These are phyloP conservation scores for Cryptococcus jaspeensis DNA, from an alignment of 1,284 basidiomycete genomes.

Conservation along the genomic window DNA sequence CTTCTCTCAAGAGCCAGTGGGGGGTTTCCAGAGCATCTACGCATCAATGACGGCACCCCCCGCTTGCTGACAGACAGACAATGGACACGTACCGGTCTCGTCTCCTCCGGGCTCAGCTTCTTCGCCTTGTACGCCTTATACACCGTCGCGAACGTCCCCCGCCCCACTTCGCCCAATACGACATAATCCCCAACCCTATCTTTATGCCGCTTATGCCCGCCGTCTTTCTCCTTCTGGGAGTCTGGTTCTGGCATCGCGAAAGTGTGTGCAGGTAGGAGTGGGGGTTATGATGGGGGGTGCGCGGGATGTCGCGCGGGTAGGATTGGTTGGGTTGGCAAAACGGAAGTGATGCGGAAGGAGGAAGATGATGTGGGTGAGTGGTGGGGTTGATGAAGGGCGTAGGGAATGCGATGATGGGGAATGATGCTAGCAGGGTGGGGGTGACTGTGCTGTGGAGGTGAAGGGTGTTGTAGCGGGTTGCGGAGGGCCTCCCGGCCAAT, in stretches of 20 bases:
- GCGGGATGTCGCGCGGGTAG: too few species aligned
- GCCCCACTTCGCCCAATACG: slow-evolving; percentile 58
- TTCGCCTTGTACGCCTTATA: slow-evolving; percentile 70
- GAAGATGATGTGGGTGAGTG: not conserved
- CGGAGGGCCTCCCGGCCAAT: too few species aligned
- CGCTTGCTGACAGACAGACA: not conserved
- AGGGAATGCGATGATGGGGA: not conserved
- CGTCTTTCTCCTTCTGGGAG: slow-evolving; percentile 9
- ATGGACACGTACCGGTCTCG: slow-evolving; percentile 63
- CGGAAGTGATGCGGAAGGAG: too few species aligned
- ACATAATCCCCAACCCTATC: slow-evolving; percentile 55
- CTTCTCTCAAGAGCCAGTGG: not conserved
- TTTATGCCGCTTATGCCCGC: slow-evolving; percentile 15
- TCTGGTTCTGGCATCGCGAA: slow-evolving; percentile 4
- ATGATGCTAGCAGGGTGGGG: not conserved
- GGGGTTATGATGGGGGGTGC: slow-evolving; percentile 6
- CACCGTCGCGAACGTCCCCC: slow-evolving; percentile 92
- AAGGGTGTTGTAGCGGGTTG: too few species aligned
- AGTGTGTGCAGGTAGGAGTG: slow-evolving; percentile 2
- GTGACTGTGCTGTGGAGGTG: not conserved
- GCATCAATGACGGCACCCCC: not conserved
- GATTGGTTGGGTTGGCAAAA: too few species aligned
- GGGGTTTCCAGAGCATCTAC: not conserved
- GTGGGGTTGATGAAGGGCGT: not conserved
- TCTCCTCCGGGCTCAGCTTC: too few species aligned